Conservation (phyloP, 768 basidiomycete genomes). For the Macrolepiota albuminosa region DNA sequence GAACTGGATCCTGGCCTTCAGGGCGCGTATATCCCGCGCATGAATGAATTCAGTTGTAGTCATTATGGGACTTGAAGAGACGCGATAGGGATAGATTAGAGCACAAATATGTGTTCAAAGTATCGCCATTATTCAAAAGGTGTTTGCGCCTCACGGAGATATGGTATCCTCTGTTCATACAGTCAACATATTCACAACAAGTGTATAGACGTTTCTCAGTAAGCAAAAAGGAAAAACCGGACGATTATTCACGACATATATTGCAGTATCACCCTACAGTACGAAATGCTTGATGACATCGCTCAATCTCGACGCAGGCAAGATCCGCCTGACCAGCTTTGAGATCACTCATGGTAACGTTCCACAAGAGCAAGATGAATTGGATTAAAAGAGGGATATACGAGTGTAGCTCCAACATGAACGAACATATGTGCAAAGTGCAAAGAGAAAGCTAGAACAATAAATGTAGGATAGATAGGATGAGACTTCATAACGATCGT, state of each 20-base stretch:
- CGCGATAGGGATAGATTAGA: no score
- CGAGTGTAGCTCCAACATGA: constrained; percentile 7
- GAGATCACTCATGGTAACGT: no score
- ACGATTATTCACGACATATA: not conserved
- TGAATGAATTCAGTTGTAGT: not conserved
- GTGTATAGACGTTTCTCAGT: no score
- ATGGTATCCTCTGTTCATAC: not conserved
- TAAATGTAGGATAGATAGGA: constrained; percentile 9
- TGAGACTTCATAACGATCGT: constrained; percentile 12
- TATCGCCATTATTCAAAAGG: not conserved
- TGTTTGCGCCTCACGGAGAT: not conserved
- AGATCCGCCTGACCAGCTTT: not conserved
- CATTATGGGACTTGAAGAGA: not conserved
- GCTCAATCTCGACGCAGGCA: not conserved
- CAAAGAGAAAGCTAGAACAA: constrained; percentile 6
- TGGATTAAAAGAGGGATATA: constrained; percentile 2
- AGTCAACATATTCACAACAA: not conserved
- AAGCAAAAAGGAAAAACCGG: no score
- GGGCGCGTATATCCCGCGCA: not conserved
- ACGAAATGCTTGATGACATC: not conserved
- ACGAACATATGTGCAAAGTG: constrained; percentile 8
- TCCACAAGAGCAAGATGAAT: not conserved
- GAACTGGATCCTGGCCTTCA: not conserved
- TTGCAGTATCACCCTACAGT: not conserved
- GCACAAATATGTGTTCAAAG: no score